phyloP scores from a whole-genome alignment of 2,329 filamentous ascomycete genomes.

The Fusarium domesticum region DNA sequence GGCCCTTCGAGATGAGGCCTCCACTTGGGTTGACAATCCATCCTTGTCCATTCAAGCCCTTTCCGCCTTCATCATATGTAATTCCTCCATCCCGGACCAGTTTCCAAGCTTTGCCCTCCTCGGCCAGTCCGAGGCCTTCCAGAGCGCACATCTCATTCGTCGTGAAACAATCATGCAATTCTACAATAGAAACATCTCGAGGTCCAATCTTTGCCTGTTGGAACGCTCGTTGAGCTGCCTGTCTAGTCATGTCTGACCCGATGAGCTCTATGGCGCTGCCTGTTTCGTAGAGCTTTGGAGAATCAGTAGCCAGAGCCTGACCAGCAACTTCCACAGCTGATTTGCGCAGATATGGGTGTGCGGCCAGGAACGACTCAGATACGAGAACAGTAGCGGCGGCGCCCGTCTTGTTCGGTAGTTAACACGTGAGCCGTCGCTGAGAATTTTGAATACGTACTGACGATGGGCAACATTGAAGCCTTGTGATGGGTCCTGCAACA shows the following conservation, averaged over 20 bases:
- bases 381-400: constrained; percentile 86
- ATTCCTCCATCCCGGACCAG: constrained; percentile 84
- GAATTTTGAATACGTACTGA: constrained; percentile 63
- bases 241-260: constrained; percentile 79
- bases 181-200: constrained; percentile 75
- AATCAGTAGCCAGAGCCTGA: constrained; percentile 83
- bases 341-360: constrained; percentile 73
- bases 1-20: constrained; percentile 92
- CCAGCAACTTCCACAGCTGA: constrained; percentile 89
- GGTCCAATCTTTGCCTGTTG: constrained; percentile 68
- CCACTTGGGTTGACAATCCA: constrained; percentile 91
- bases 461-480: constrained; percentile 97
- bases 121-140: constrained; percentile 77
- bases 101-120: constrained; percentile 83
- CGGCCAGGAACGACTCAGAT: constrained; percentile 83
- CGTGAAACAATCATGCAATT: constrained; percentile 96
- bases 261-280: constrained; percentile 78
- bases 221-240: constrained; percentile 67
- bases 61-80: constrained; percentile 64
- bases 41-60: constrained; percentile 42
- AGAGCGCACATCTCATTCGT: constrained; percentile 91
- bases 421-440: not conserved
- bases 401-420: constrained; percentile 42
- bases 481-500: constrained; percentile 86
- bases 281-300: constrained; percentile 71